A percentile compares a stretch with the other conserved stretches of the same genome.
Evolutionary conservation across 345 rosid genomes (phyloP).

Genomic region (Rhizophora apiculata): DNA sequence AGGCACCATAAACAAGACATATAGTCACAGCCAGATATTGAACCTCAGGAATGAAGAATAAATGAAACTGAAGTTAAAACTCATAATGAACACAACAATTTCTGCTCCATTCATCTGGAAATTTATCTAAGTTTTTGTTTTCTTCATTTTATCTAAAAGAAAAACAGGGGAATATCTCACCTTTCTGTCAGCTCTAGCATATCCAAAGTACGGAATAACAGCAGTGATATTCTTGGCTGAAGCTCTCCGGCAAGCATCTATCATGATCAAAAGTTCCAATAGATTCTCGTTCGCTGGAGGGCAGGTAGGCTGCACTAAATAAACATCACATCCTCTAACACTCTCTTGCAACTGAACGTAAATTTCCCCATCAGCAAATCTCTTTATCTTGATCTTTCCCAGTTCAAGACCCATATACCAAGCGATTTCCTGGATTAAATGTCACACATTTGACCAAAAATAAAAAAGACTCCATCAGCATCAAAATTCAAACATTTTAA

Average conservation of each 20-base stretch:
- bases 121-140: background rate
- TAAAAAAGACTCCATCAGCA: background rate
- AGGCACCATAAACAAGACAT: background rate
- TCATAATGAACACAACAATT: background rate
- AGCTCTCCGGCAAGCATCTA: slow-evolving; percentile 95
- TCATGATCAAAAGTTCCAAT: slow-evolving; percentile 90
- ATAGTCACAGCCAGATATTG: background rate
- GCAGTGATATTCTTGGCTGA: slow-evolving; percentile 91
- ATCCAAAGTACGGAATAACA: slow-evolving; percentile 95
- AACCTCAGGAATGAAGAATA: too few relatives aligned
- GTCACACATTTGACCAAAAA: background rate
- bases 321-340: slow-evolving; percentile 94
- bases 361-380: slow-evolving; percentile 96
- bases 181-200: slow-evolving; percentile 97
- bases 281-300: slow-evolving; percentile 98
- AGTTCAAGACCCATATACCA: slow-evolving; percentile 89
- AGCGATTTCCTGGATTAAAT: slow-evolving; percentile 61
- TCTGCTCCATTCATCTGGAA: background rate
- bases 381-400: slow-evolving; percentile 80
- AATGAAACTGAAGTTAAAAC: background rate
- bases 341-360: slow-evolving; percentile 95
- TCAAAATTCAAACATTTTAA: background rate
- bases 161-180: slow-evolving; percentile 24
- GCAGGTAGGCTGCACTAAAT: slow-evolving; percentile 85
- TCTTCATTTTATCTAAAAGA: background rate